Conservation (phyloP, 805 yeast genomes). For the Sungouiella blattae region DNA sequence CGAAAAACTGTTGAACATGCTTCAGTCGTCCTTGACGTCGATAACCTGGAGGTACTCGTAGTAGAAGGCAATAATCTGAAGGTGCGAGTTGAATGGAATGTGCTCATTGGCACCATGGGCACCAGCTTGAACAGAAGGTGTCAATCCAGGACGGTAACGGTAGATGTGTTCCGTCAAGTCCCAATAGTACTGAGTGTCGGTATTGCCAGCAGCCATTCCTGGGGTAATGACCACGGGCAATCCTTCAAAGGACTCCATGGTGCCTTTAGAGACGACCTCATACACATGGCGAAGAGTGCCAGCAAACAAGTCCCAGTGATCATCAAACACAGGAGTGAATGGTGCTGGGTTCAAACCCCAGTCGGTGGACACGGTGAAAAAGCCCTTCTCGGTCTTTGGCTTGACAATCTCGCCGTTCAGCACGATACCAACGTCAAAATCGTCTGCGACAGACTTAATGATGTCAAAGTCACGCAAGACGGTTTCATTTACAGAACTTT, state of each 20-base stretch:
- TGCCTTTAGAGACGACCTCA: constrained; percentile 28
- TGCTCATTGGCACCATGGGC: constrained; percentile 32
- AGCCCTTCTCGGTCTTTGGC: constrained; percentile 32
- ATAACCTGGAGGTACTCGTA: constrained; percentile 24
- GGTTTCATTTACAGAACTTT: constrained; percentile 44
- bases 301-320: constrained; percentile 36
- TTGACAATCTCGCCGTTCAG: constrained; percentile 23
- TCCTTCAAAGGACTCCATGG: constrained; percentile 1
- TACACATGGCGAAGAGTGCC: constrained; percentile 42
- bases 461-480: constrained; percentile 32
- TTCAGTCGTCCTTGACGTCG: no score
- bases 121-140: constrained; percentile 9
- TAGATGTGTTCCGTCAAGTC: constrained; percentile 47
- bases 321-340: constrained; percentile 20
- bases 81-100: constrained; percentile 22
- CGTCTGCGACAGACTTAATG: constrained; percentile 37
- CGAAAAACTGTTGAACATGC: no score
- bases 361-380: constrained; percentile 27
- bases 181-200: constrained; percentile 59
- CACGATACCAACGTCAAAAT: constrained; percentile 44
- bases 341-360: constrained; percentile 48
- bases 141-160: constrained; percentile 34
- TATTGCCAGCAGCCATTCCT: constrained; percentile 50
- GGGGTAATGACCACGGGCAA: constrained; percentile 37
- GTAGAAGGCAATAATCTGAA: constrained; percentile 28